A percentile compares a stretch with the other conserved stretches of the same genome.
phyloP scores from a whole-genome alignment of 768 basidiomycete species.

The Hemileccinum impolitum region DNA sequence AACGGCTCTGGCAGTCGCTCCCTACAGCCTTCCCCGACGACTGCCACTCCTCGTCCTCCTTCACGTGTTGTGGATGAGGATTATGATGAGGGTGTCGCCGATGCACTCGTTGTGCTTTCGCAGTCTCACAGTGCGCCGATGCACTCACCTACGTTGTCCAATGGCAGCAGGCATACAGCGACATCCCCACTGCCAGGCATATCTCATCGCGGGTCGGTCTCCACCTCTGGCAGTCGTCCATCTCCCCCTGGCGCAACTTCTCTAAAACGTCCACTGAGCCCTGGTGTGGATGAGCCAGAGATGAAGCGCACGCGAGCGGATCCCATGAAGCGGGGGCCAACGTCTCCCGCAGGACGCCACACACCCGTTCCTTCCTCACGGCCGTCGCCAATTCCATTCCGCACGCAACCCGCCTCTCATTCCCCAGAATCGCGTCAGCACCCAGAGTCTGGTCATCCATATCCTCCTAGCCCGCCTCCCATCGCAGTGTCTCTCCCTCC shows the following conservation, averaged over 20 bases:
- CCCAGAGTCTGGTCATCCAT: conserved; percentile 27
- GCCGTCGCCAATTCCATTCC: conserved; percentile 71
- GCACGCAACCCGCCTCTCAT: conserved; percentile 63
- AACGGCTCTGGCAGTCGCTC: conserved; percentile 60
- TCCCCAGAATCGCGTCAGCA: conserved; percentile 64
- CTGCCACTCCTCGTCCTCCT: conserved; percentile 55
- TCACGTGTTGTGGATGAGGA: conserved; percentile 82
- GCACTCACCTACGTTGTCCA: conserved; percentile 59
- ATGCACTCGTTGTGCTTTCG: conserved; percentile 71
- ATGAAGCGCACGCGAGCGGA: conserved; percentile 67
- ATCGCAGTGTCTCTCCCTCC: conserved; percentile 64
- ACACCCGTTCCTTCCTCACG: conserved; percentile 60
- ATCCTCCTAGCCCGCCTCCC: conserved; percentile 49
- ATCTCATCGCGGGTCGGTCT: conserved; percentile 64
- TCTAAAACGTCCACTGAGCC: conserved; percentile 69
- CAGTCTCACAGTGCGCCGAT: conserved; percentile 35
- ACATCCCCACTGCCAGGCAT: conserved; percentile 44
- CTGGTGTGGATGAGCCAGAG: conserved; percentile 57
- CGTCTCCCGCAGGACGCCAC: conserved; percentile 50
- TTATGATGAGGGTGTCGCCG: conserved; percentile 91
- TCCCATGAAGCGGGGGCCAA: conserved; percentile 44
- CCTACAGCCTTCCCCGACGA: conserved; percentile 70
- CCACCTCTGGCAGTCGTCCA: conserved; percentile 59
- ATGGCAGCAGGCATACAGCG: conserved; percentile 49
- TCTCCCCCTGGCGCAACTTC: conserved; percentile 54